phyloP scores from a whole-genome alignment of 768 basidiomycete species.

The Boletus rubescentipes region DNA sequence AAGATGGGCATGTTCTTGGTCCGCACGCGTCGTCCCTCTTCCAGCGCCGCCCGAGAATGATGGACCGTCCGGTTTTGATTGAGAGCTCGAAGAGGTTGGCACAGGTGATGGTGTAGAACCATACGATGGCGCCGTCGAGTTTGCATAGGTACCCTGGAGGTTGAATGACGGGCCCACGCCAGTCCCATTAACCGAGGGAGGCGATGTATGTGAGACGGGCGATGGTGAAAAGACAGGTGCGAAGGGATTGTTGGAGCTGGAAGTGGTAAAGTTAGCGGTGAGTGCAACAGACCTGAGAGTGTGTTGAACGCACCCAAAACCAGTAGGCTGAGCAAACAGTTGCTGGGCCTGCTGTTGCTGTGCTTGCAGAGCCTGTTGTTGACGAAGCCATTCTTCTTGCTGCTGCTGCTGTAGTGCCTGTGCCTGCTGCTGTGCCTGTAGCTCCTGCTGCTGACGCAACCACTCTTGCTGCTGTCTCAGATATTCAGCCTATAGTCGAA shows the following conservation, averaged over 20 bases:
- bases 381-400: conserved; percentile 59
- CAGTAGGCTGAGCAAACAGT: conserved; percentile 64
- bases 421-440: conserved; percentile 43
- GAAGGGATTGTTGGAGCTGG: conserved; percentile 94
- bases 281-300: neutral
- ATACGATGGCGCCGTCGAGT: conserved; percentile 34
- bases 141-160: conserved; percentile 66
- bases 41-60: conserved; percentile 13
- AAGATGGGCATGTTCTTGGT: conserved; percentile 72
- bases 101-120: conserved; percentile 41
- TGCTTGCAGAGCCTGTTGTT: conserved; percentile 54
- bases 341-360: conserved; percentile 43
- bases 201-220: conserved; percentile 35
- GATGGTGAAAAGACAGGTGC: conserved; percentile 45
- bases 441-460: conserved; percentile 62
- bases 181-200: conserved; percentile 33
- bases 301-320: conserved; percentile 58
- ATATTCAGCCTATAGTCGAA: conserved; percentile 40
- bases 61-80: conserved; percentile 38
- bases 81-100: conserved; percentile 37
- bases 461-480: conserved; percentile 64
- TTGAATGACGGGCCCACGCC: conserved; percentile 56
- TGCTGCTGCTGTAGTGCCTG: conserved; percentile 34
- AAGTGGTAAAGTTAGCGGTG: conserved; percentile 27
- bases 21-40: conserved; percentile 43